Evolutionary conservation across 495 filamentous ascomycete genomes (phyloP).

Genomic region (Tuber borchii): DNA sequence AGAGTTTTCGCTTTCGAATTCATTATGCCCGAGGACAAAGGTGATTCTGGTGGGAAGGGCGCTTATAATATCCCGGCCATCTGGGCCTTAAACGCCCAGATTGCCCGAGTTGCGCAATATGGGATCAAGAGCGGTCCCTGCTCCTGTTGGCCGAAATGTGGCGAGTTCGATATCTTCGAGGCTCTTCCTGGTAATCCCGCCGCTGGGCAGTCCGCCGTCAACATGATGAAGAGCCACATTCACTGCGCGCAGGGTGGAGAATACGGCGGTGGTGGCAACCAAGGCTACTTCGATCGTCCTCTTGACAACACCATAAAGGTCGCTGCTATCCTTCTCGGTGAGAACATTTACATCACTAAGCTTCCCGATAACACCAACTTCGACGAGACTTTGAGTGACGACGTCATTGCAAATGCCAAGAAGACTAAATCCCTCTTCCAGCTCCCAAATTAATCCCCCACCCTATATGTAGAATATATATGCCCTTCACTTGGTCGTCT

Average conservation of each 20-base stretch:
- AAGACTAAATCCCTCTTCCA: constrained; percentile 15
- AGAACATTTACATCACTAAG: constrained; percentile 18
- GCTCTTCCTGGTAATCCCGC: constrained; percentile 47
- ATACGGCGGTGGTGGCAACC: constrained; percentile 49
- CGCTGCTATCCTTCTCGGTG: constrained; percentile 53
- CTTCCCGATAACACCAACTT: constrained; percentile 18
- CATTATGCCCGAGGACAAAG: constrained; percentile 55
- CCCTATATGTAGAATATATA: neutral
- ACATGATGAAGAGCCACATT: constrained; percentile 53
- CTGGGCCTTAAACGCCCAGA: constrained; percentile 65
- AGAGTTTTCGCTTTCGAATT: constrained; percentile 66
- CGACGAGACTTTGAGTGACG: constrained; percentile 5
- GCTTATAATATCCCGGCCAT: constrained; percentile 55
- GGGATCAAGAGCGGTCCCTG: constrained; percentile 46
- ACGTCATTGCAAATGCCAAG: constrained; percentile 13
- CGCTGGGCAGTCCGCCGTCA: constrained; percentile 41
- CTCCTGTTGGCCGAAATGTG: constrained; percentile 67
- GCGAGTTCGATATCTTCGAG: constrained; percentile 68
- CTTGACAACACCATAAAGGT: constrained; percentile 50
- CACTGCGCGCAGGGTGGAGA: constrained; percentile 50
- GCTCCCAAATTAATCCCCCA: neutral
- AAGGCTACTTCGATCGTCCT: constrained; percentile 61
- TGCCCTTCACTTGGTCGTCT: neutral
- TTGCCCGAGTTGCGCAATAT: constrained; percentile 62
- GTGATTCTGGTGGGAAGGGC: constrained; percentile 44